phyloP scores from a whole-genome alignment of 2,329 filamentous ascomycete species.

The Penicillium sp. region DNA sequence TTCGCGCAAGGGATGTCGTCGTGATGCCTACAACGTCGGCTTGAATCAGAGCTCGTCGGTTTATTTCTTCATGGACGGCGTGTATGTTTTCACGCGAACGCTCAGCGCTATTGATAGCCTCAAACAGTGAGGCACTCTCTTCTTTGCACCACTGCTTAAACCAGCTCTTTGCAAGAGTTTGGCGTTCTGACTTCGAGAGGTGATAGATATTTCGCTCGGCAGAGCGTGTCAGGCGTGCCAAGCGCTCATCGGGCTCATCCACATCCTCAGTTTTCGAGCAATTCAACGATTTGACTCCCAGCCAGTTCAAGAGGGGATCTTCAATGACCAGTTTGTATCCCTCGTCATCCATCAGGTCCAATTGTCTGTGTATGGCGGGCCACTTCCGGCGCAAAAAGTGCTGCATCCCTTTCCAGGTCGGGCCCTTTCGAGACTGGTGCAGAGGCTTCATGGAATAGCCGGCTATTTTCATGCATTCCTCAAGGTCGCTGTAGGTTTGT shows the following conservation, averaged over 20 bases:
- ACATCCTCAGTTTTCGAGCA: neutral
- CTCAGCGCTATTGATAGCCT: slow-evolving; percentile 2
- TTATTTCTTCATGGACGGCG: slow-evolving; percentile 4
- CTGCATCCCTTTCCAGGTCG: neutral
- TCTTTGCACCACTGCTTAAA: neutral
- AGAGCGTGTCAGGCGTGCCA: slow-evolving; percentile 1
- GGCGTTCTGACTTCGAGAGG: slow-evolving; percentile 1
- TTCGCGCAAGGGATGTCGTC: slow-evolving; percentile 6
- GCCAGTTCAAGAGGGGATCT: neutral
- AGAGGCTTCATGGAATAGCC: slow-evolving; percentile 2
- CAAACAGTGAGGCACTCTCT: neutral
- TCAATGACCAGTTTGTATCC: neutral
- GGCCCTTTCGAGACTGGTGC: slow-evolving; percentile 5
- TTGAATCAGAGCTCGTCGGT: slow-evolving; percentile 2
- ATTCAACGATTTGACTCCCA: neutral
- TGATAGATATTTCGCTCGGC: neutral
- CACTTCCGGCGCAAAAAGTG: neutral
- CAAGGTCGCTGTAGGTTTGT: neutral
- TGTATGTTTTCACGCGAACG: neutral
- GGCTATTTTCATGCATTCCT: neutral
- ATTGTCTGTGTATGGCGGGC: neutral
- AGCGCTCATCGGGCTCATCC: neutral
- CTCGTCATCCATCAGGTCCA: neutral
- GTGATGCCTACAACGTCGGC: slow-evolving; percentile 14
- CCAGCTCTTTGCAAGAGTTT: slow-evolving; percentile 3